Conservation (phyloP, 805 yeast species). For the Lipomyces yamanashiensis region DNA sequence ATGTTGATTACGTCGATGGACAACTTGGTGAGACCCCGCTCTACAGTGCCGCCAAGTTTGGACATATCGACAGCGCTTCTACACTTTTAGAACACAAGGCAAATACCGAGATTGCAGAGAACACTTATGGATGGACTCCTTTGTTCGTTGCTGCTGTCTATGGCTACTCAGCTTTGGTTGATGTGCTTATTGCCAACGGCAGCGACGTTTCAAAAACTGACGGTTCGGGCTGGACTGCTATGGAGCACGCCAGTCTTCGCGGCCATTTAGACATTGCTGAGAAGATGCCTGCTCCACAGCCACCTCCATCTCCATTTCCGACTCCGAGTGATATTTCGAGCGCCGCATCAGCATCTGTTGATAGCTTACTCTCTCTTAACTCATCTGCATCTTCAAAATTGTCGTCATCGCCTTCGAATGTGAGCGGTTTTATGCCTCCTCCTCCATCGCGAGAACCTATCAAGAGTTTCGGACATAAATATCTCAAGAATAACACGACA, state of each 20-base stretch:
- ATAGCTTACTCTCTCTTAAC: conserved; percentile 26
- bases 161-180: conserved; percentile 65
- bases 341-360: conserved; percentile 35
- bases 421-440: conserved; percentile 6
- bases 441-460: conserved; percentile 54
- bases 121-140: conserved; percentile 92
- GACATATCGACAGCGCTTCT: conserved; percentile 58
- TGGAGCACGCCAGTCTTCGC: conserved; percentile 91
- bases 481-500: conserved; percentile 63
- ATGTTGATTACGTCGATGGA: conserved; percentile 64
- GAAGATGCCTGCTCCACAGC: conserved; percentile 47
- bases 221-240: conserved; percentile 95
- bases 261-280: conserved; percentile 80
- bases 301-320: conserved; percentile 25
- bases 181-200: conserved; percentile 56
- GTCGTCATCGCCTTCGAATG: conserved; percentile 29
- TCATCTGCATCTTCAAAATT: conserved; percentile 22
- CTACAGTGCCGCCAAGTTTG: conserved; percentile 76
- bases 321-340: conserved; percentile 20
- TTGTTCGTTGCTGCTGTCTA: conserved; percentile 87
- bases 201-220: conserved; percentile 65
- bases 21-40: conserved; percentile 79
- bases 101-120: conserved; percentile 73
- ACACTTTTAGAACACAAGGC: conserved; percentile 67
- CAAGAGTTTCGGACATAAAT: conserved; percentile 85